Conservation (phyloP, 495 filamentous ascomycete species). For the Aspergillus diversus region DNA sequence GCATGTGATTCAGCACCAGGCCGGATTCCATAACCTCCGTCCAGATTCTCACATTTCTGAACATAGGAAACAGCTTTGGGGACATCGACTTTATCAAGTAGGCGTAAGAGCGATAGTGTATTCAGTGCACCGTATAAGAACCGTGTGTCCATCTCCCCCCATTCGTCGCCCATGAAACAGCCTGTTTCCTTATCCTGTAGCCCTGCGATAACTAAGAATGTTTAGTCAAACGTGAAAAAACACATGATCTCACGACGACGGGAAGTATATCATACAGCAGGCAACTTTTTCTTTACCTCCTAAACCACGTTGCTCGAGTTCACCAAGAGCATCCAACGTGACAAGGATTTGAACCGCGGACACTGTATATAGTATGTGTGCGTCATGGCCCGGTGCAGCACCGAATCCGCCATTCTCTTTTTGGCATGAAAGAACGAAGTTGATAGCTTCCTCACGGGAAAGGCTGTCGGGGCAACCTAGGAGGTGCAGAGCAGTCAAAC, state of each 20-base stretch:
- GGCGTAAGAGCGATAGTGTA: slow-evolving; percentile 77
- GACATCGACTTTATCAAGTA: slow-evolving; percentile 73
- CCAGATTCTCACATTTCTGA: slow-evolving; percentile 82
- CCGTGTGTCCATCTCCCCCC: slow-evolving; percentile 93
- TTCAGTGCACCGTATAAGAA: slow-evolving; percentile 91
- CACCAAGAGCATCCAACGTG: slow-evolving; percentile 79
- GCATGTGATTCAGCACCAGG: slow-evolving; percentile 92
- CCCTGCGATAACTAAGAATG: slow-evolving; percentile 68
- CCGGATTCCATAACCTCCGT: slow-evolving; percentile 87
- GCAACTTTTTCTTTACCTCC: slow-evolving; percentile 73
- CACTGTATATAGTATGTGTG: slow-evolving; percentile 92
- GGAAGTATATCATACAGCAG: slow-evolving; percentile 57
- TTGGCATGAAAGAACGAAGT: slow-evolving; percentile 91
- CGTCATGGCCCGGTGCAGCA: slow-evolving; percentile 90
- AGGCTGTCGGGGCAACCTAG: slow-evolving; percentile 79
- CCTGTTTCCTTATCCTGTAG: slow-evolving; percentile 82
- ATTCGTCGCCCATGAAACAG: slow-evolving; percentile 90
- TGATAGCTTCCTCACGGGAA: slow-evolving; percentile 77
- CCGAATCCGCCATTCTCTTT: slow-evolving; percentile 88
- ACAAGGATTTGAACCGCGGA: slow-evolving; percentile 92
- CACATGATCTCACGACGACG: background rate
- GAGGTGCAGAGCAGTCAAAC: slow-evolving; percentile 84
- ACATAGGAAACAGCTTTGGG: slow-evolving; percentile 77
- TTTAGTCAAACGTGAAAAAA: slow-evolving; percentile 26
- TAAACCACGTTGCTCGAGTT: slow-evolving; percentile 68